Evolutionary conservation across 2,329 filamentous ascomycete genomes (phyloP), one percentile per base, ranked within the genome.

Genomic region (Massarina eburnea): DNA sequence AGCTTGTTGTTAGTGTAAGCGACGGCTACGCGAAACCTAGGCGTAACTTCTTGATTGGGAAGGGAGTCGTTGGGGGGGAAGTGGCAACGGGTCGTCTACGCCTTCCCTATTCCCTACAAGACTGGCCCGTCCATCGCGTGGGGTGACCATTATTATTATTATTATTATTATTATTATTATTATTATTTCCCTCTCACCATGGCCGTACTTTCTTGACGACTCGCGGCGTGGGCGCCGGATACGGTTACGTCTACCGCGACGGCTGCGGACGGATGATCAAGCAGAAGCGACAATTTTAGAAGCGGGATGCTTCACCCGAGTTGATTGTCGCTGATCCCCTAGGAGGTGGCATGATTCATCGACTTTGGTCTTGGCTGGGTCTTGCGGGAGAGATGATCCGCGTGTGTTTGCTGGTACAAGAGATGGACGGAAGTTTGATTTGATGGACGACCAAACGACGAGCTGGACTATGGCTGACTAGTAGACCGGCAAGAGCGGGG

Each of bases 341-440:
- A n/a, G n/a, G n/a, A n/a, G n/a, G n/a, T n/a, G n/a, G n/a, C n/a
- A n/a, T n/a, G n/a, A n/a, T n/a, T n/a, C n/a, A n/a, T n/a, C n/a
- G n/a, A n/a, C n/a, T 52, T 53, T 59, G 61, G 61, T 56, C 52
- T 43, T 62, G 56, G 59, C 49, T 55, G 58, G 59, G 62, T 49
- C 52, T 19, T 39, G 12, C 45, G 42, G 46, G 48, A 38, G 54
- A 58, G 24, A 12, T 17, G 45, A 48, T 48, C 45, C 32, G 27
- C 46, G 24, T 9, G 19, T 12, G 38, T 14, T 42, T 48, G 41
- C 41, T 44, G 32, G 8, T 32, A 41, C 41, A 15, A 45, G 46
- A 36, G 39, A 29, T 39, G 37, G 33, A 10, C 33, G 22, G 10
- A 39, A 19, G 32, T 27, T 9, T 40, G 15, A 8, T 8, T 21